Conservation (phyloP, 176 grass and related monocot species). For the Tillandsia fasciculata region DNA sequence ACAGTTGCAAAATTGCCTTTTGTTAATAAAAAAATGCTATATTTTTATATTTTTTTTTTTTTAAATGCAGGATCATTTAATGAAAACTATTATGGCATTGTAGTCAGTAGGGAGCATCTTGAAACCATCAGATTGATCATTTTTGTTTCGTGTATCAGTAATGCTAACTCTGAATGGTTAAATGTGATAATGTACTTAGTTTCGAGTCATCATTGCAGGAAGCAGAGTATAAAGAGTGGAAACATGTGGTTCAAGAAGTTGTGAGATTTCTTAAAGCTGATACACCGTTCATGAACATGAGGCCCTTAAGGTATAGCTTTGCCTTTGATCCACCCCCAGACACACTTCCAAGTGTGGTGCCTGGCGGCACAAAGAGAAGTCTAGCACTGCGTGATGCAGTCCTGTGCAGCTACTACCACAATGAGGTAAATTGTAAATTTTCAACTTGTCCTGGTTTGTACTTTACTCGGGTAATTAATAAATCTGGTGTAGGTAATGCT, state of each 20-base stretch:
- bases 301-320: neutral
- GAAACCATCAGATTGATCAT: neutral
- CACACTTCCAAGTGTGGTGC: neutral
- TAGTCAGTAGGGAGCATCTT: neutral
- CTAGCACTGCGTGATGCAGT: neutral
- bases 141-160: neutral
- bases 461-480: neutral
- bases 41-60: too few species aligned
- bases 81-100: neutral
- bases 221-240: neutral
- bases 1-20: too few species aligned
- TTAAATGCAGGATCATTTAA: too few species aligned
- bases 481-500: neutral
- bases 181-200: neutral
- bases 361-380: neutral
- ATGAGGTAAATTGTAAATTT: neutral
- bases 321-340: neutral
- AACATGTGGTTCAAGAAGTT: neutral
- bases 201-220: neutral
- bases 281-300: neutral
- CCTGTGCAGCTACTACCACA: neutral
- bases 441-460: neutral
- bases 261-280: neutral
- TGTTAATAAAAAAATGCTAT: too few species aligned
- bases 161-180: neutral